Base-by-base conservation (phyloP, 2,329 filamentous ascomycete genomes). In the Fusarium oligoseptatum region DNA sequence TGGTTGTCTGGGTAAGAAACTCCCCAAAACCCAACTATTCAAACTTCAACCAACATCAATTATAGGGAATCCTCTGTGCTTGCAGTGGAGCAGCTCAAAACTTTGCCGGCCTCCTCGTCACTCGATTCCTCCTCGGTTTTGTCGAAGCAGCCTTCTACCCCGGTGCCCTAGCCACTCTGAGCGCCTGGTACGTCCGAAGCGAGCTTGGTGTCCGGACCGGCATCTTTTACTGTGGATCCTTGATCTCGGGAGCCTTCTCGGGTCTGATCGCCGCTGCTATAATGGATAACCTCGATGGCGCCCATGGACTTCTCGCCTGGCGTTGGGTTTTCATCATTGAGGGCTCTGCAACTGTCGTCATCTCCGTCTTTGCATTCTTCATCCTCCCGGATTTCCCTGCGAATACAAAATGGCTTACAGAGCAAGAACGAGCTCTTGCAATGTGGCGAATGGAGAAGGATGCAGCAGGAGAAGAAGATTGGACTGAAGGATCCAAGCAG, bases 161-260 rank as follows among this genome's bases (percentile, higher is more conserved):
- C 0, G 86, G 87, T 0, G 84, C 85, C 0, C 84, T 89, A 0
- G 88, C 87, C 56, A 70, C 89, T 48, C 61, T 81, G 22, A 74
- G 87, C 0, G 79, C 87, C 0, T 89, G 89, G 70, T 94, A 94
- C 76, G 93, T 90, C 0, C 86, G 91, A 22, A 89, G 89, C 74
- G 92, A 93, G 77, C 82, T 92, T 0, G 90, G 87, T 3, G 84
- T 91, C n/a, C 85, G 91, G 17, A 92, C 90, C 24, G 89, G 90
- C 12, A 85, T 92, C 10, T 84, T 84, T 1, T 84, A 88, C 66
- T 90, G 90, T 0, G 92, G 91, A 0, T 90, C 90, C 7, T 84
- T 94, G 12, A 86, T 94, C 7, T 91, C 90, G 0, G 91, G 91
- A 1, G 92, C 92, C 0, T 93, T 94, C 76, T 91, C 91, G 0